These are phyloP conservation scores for Gautieria morchelliformis DNA, from an alignment of 768 basidiomycete species.

Conservation along the genomic window DNA sequence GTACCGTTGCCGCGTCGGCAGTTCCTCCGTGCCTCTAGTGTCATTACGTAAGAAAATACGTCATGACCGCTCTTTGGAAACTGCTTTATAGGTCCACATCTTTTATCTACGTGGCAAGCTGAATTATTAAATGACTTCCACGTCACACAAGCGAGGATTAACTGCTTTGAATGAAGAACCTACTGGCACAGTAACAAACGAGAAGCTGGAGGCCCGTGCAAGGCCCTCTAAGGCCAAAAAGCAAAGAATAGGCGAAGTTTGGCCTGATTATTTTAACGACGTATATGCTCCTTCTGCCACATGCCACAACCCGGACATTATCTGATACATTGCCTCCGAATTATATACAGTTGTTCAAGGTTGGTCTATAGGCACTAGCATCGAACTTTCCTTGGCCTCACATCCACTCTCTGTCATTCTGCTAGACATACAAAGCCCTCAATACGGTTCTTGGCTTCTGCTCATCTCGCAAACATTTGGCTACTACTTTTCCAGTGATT, in stretches of 20 bases:
- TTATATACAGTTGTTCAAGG: constrained; percentile 53
- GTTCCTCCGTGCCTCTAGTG: too few species aligned
- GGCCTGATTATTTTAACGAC: constrained; percentile 58
- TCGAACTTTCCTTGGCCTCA: constrained; percentile 11
- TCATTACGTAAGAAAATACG: too few species aligned
- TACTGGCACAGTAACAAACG: neutral
- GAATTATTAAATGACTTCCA: too few species aligned
- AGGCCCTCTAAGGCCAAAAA: neutral
- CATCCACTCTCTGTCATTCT: constrained; percentile 35
- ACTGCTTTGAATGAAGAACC: neutral
- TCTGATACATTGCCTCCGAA: constrained; percentile 6
- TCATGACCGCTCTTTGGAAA: too few species aligned
- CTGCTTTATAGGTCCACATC: too few species aligned
- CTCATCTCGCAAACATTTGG: constrained; percentile 69
- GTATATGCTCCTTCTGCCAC: constrained; percentile 19
- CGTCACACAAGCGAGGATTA: neutral
- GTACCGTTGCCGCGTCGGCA: too few species aligned
- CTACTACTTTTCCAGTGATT: constrained; percentile 68
- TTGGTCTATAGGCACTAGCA: constrained; percentile 16
- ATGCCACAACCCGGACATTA: neutral
- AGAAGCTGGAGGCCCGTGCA: neutral
- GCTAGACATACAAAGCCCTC: constrained; percentile 47
- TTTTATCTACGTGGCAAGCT: too few species aligned
- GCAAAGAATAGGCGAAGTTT: constrained; percentile 16
- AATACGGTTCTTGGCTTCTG: constrained; percentile 87